Base-by-base conservation (phyloP, 2,329 filamentous ascomycete genomes). In the Botrytis pseudocinerea region DNA sequence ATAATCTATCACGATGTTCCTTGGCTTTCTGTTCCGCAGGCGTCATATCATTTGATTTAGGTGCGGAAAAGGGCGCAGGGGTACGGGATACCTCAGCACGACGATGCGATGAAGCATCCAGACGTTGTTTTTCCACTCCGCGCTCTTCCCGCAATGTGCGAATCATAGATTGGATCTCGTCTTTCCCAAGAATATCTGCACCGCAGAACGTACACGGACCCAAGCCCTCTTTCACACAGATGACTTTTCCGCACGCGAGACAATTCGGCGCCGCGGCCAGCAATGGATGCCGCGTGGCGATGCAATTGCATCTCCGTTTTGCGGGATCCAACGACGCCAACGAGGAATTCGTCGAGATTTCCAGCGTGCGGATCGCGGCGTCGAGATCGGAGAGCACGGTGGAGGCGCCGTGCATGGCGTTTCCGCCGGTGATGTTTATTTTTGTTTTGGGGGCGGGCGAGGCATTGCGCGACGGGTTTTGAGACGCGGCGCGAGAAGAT, bases 201-300 rank as follows among this genome's bases (percentile, higher is more conserved):
- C 90, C 90, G 83, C 96, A 99, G 80, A 93, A 98, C 0, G 95
- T 98, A 82, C 96, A 99, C 0, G 95, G 95, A 0, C 95, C 95
- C 0, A 98, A 86, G 0, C 96, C 96, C 82, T 99, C 95, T 79
- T 96, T 95, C 38, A 97, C 90, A 81, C 96, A 99, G 71, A 98
- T 91, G 20, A 99, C 94, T 81, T 98, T 98, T 74, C 96, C 96
- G 79, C 96, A 99, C 62, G 88, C 91, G 25, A 97, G 84, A 80
- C 96, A 99, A 81, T 98, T 99, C 0, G 96, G 96, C 0, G 95
- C 94, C 0, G 95, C 94, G n/a, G 89, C 89, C 62, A 98, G 91
- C 4, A 98, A 87, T 0, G 95, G 93, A 81, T 99, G 96, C 2
- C 93, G 89, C 0, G 92, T 90, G 0, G 93, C 96, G 79, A 97